Conservation (phyloP, 441 rosid species). For the Gossypium schwendimanii region DNA sequence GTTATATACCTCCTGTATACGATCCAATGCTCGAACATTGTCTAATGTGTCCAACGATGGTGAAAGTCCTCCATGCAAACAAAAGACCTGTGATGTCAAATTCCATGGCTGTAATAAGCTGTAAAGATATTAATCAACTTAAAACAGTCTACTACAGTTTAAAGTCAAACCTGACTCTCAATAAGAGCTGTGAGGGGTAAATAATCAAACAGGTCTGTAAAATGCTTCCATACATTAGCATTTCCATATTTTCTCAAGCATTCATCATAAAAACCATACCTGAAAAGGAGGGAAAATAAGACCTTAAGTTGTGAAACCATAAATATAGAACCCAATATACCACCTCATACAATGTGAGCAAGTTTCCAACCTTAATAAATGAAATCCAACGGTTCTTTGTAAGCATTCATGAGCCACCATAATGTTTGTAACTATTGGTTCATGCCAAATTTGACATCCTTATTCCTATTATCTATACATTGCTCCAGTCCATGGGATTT, state of each 20-base stretch:
- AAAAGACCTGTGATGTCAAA: slow-evolving; percentile 54
- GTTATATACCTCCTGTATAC: slow-evolving; percentile 79
- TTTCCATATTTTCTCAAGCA: slow-evolving; percentile 94
- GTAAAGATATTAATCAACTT: not conserved
- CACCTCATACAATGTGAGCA: not conserved
- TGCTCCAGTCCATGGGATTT: not conserved
- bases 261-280: slow-evolving; percentile 96
- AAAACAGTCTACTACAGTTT: slow-evolving; percentile 6
- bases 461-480: not conserved
- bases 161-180: slow-evolving; percentile 84
- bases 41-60: slow-evolving; percentile 93
- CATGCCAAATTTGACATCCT: not conserved
- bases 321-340: not conserved
- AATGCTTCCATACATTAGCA: slow-evolving; percentile 96
- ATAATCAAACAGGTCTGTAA: slow-evolving; percentile 90
- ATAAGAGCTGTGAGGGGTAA: slow-evolving; percentile 92
- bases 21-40: slow-evolving; percentile 88
- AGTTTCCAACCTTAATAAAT: not conserved
- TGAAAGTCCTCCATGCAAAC: slow-evolving; percentile 97
- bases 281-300: slow-evolving; percentile 27
- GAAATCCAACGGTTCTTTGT: not conserved
- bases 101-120: slow-evolving; percentile 16
- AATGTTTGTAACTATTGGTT: not conserved
- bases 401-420: not conserved
- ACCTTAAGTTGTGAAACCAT: not conserved